A percentile compares a stretch with the other conserved stretches of the same genome.
phyloP scores from a whole-genome alignment of 345 rosid species.

The Angophora floribunda region DNA sequence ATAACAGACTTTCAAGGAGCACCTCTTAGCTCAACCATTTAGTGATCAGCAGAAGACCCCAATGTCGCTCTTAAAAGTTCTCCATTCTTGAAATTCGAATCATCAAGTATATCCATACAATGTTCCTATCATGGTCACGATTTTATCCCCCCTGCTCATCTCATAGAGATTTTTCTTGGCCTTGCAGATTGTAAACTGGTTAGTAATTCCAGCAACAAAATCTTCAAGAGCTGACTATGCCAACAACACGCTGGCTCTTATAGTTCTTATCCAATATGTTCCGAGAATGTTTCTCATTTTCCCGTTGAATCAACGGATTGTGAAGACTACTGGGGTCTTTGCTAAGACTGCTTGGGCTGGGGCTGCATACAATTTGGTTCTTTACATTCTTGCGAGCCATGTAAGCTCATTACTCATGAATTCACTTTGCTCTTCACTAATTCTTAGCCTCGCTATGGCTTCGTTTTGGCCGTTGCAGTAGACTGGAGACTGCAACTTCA shows the following conservation, averaged over 20 bases:
- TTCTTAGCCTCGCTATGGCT: background rate
- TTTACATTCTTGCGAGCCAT: slow-evolving; percentile 76
- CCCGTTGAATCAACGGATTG: slow-evolving; percentile 61
- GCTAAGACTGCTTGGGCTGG: slow-evolving; percentile 89
- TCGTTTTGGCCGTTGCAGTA: background rate
- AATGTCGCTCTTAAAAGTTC: background rate
- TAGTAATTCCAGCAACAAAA: slow-evolving; percentile 50
- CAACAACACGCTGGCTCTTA: slow-evolving; percentile 55
- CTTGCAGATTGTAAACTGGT: slow-evolving; percentile 59
- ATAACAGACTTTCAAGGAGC: background rate
- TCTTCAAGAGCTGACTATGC: slow-evolving; percentile 47
- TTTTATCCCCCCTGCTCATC: background rate
- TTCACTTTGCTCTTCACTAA: background rate
- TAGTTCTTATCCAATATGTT: slow-evolving; percentile 69
- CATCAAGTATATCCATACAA: background rate
- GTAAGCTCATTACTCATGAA: slow-evolving; percentile 17
- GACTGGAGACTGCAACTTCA: background rate
- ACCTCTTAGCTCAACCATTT: background rate
- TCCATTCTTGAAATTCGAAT: background rate
- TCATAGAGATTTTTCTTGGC: background rate
- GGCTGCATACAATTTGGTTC: slow-evolving; percentile 74
- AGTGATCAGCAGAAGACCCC: background rate
- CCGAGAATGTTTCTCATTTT: slow-evolving; percentile 71
- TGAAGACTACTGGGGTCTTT: slow-evolving; percentile 57
- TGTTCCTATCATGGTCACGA: background rate